Evolutionary conservation across 108 stramenopile genomes (phyloP).

Genomic region (Fistulifera pelliculosa): DNA sequence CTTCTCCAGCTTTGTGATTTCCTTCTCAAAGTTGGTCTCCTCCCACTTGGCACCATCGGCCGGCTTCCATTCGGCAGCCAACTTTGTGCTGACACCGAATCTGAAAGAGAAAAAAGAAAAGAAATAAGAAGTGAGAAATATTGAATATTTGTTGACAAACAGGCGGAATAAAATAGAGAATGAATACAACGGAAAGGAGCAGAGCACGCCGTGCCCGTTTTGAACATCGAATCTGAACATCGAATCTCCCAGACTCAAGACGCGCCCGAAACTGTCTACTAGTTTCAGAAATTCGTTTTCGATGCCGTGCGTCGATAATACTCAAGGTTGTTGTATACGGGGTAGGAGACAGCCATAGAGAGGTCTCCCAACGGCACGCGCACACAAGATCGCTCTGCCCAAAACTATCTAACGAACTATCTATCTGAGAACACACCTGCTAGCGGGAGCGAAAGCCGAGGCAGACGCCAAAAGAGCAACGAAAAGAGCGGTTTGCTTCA

Average conservation of each 20-base stretch:
- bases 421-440: slow-evolving; percentile 37
- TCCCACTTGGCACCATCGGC: slow-evolving; percentile 32
- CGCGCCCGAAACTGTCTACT: too few species aligned
- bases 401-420: too few species aligned
- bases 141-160: slow-evolving; percentile 1
- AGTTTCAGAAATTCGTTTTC: too few species aligned
- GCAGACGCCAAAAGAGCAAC: slow-evolving; percentile 63
- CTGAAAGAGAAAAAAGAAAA: not conserved
- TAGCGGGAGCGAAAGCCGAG: slow-evolving; percentile 66
- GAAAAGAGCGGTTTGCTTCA: slow-evolving; percentile 58
- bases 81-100: slow-evolving; percentile 7
- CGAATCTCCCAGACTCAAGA: too few species aligned
- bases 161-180: too few species aligned
- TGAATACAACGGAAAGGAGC: too few species aligned
- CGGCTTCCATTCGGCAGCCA: slow-evolving; percentile 27
- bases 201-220: too few species aligned
- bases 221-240: not conserved
- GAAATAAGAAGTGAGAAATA: slow-evolving; percentile 7
- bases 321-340: too few species aligned
- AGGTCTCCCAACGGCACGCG: too few species aligned
- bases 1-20: slow-evolving; percentile 62
- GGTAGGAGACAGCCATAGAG: too few species aligned
- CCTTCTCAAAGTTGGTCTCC: slow-evolving; percentile 52
- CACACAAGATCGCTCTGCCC: too few species aligned
- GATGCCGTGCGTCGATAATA: too few species aligned